Base-by-base conservation (phyloP, 108 stramenopile species). In the Cyclotella baltica region DNA sequence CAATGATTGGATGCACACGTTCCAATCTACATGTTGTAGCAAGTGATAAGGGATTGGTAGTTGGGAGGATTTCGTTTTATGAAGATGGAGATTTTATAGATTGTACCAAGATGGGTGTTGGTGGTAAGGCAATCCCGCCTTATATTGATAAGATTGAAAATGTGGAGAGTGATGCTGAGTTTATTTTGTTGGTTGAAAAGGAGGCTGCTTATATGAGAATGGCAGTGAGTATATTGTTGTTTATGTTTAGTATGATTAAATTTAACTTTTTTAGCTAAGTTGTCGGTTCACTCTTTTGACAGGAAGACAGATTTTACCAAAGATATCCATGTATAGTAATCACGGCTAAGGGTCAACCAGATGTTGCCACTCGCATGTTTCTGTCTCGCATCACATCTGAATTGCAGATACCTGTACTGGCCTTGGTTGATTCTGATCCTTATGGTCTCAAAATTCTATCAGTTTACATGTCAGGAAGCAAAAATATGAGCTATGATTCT, bases 191-290 rank as follows among this genome's bases (percentile, higher is more conserved):
- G 67, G 97, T 99, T 30, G 98, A 99, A 84, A 99, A 99, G 81
- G 98, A 99, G 72, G 98, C 98, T 71, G 98, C 97, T 4, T 99
- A 98, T 80, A 98, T 98, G 97, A 91, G 98, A 30, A 88, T 99
- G 87, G 97, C 98, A 20, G 96, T 88, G 72, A 62, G 73, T 34
- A 37, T 25, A 27, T 3, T 10, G 0, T n/a, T 72, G 0, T 25
- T 5, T 18, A 0, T 34, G 15, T 29, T 4, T 23, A 18, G 18
- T 11, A 62, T 56, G 4, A 56, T 8, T 43, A 8, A 8, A 43
- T 43, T 8, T 43, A 13, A 27, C 30, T 38, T 29, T 56, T 29
- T 33, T 46, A 28, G 25, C 6, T 56, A 51, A 31, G 1, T 43
- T 38, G 34, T 55, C 36, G 35, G 19, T 30, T 59, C 79, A 29